These are phyloP conservation scores for Populus hybrid DNA, from an alignment of 441 rosid genomes.

Conservation along the genomic window DNA sequence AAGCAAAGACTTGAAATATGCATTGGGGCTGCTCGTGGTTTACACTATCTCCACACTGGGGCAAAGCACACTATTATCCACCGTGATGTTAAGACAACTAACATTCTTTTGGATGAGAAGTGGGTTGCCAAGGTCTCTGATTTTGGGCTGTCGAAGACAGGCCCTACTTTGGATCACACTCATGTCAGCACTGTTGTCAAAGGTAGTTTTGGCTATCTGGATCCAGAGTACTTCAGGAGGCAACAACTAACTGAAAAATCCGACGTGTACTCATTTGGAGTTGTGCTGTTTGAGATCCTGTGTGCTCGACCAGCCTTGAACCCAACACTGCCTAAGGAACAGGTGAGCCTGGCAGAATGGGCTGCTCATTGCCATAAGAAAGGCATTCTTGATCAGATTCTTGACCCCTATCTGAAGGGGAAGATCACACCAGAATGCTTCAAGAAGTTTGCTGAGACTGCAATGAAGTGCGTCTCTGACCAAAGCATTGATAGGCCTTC, in stretches of 20 bases:
- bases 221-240: too few relatives aligned
- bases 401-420: conserved; percentile 82
- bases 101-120: conserved; percentile 72
- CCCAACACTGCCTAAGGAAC: conserved; percentile 87
- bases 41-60: too few relatives aligned
- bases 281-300: conserved; percentile 81
- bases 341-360: conserved; percentile 99
- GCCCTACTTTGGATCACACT: too few relatives aligned
- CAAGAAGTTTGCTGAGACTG: conserved; percentile 92
- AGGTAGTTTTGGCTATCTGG: too few relatives aligned
- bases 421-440: conserved; percentile 87
- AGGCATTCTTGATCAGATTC: conserved; percentile 82
- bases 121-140: too few relatives aligned
- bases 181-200: too few relatives aligned
- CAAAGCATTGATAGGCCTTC: conserved; percentile 94
- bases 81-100: conserved; percentile 97
- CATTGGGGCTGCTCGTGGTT: too few relatives aligned
- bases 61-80: conserved; percentile 79
- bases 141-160: too few relatives aligned
- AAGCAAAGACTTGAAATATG: too few relatives aligned
- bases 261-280: conserved; percentile 95
- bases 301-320: conserved; percentile 98
- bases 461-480: conserved; percentile 90
- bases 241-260: conserved; percentile 13
- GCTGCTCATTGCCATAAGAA: conserved; percentile 93